phyloP scores from a whole-genome alignment of 306 rosid species.

The Prunus kanzakura region DNA sequence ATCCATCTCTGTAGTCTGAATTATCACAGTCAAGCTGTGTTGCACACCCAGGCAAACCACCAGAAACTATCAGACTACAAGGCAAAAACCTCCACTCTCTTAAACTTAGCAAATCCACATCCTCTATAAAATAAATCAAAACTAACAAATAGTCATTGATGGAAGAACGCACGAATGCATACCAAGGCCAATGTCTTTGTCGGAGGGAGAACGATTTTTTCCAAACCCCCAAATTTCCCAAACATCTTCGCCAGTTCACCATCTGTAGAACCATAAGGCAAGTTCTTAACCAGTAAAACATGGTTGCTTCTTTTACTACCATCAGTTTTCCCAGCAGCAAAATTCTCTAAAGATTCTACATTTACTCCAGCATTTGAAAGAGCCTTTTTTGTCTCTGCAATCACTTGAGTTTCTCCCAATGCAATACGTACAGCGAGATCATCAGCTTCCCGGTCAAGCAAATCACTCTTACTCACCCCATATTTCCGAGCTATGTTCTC shows the following conservation, averaged over 20 bases:
- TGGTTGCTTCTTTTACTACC: constrained; percentile 86
- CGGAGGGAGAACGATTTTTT: constrained; percentile 78
- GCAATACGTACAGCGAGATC: constrained; percentile 88
- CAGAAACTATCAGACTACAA: not conserved
- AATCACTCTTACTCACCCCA: constrained; percentile 80
- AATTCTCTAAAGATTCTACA: constrained; percentile 69
- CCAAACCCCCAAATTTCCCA: constrained; percentile 81
- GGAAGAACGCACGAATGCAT: constrained; percentile 17
- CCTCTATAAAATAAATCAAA: not conserved
- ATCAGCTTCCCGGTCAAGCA: constrained; percentile 76
- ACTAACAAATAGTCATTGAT: not conserved
- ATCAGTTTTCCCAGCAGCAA: constrained; percentile 56
- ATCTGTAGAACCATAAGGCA: constrained; percentile 88
- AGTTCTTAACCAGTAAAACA: constrained; percentile 79
- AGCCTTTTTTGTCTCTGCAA: constrained; percentile 79
- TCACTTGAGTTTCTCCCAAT: constrained; percentile 86
- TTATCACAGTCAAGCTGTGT: not conserved
- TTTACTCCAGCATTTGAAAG: constrained; percentile 79
- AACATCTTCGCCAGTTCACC: constrained; percentile 76
- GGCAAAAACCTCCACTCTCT: not conserved
- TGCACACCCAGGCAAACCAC: not conserved
- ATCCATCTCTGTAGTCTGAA: not conserved
- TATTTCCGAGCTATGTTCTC: constrained; percentile 77
- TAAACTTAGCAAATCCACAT: constrained; percentile 4
- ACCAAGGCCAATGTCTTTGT: constrained; percentile 93